These are phyloP conservation scores for Eucalyptus grandis DNA, from an alignment of 345 rosid genomes.

Conservation along the genomic window DNA sequence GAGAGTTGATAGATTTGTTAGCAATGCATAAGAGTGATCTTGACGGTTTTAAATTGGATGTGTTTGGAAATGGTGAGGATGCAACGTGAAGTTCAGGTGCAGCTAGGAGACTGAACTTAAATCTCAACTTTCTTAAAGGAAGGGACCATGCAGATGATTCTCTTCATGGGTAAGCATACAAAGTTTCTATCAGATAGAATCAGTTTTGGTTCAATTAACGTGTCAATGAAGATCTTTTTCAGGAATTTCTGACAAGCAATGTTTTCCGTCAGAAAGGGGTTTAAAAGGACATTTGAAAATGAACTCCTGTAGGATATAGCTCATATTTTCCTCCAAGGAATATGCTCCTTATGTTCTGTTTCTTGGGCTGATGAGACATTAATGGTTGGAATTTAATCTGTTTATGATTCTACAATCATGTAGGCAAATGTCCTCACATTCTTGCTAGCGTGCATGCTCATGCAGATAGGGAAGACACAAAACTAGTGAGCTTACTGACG, in stretches of 20 bases:
- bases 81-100: constrained; percentile 70
- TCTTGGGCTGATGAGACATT: background rate
- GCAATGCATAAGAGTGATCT: constrained; percentile 73
- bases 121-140: constrained; percentile 79
- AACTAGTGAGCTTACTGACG: background rate
- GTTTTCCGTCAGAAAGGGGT: background rate
- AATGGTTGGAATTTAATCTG: background rate
- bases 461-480: background rate
- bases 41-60: constrained; percentile 76
- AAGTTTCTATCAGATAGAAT: background rate
- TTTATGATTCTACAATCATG: background rate
- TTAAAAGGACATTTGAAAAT: background rate
- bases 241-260: background rate
- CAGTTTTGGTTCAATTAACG: background rate
- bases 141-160: constrained; percentile 93
- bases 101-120: constrained; percentile 57
- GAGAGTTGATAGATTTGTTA: constrained; percentile 79
- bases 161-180: constrained; percentile 64
- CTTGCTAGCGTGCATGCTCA: background rate
- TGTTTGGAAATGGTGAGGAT: constrained; percentile 96
- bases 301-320: background rate
- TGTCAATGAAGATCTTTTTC: background rate
- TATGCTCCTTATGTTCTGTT: background rate
- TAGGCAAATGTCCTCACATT: background rate
- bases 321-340: background rate